These are phyloP conservation scores for Coniosporium apollinis DNA, from an alignment of 495 filamentous ascomycete species.

Conservation along the genomic window DNA sequence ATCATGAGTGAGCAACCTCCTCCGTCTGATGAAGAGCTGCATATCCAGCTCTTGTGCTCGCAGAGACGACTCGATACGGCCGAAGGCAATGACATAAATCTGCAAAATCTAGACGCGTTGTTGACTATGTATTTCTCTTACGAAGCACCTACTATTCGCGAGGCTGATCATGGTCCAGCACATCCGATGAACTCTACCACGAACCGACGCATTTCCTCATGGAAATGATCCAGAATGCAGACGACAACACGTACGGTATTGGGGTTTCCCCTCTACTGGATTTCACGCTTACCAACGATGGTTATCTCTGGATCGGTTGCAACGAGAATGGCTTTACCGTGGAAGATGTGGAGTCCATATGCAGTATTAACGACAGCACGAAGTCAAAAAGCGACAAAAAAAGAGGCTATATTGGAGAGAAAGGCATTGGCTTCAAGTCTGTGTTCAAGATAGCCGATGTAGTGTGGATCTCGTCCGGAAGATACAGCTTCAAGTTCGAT, in stretches of 20 bases:
- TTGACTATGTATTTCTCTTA: too few species aligned
- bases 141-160: too few species aligned
- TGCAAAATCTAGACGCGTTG: too few species aligned
- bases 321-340: conserved; percentile 11
- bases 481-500: conserved; percentile 9
- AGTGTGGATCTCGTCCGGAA: conserved; percentile 9
- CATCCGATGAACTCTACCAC: conserved; percentile 7
- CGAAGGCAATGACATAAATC: too few species aligned
- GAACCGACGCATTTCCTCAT: conserved; percentile 10
- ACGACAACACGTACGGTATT: conserved; percentile 9
- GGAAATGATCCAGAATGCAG: conserved; percentile 13
- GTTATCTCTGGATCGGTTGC: conserved; percentile 7
- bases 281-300: conserved; percentile 4
- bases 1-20: too few species aligned
- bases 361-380: conserved; percentile 6
- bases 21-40: too few species aligned
- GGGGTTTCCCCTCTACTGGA: conserved; percentile 1
- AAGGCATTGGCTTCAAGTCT: conserved; percentile 16
- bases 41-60: too few species aligned
- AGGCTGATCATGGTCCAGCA: too few species aligned
- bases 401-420: conserved; percentile 12
- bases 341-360: conserved; percentile 9
- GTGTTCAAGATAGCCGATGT: conserved; percentile 9
- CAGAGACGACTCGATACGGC: too few species aligned
- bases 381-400: conserved; percentile 2